Percentiles rank a stretch among this genome's conserved stretches.
Evolutionary conservation across 2,329 filamentous ascomycete species (phyloP).

Genomic region (Trichoderma gracile): DNA sequence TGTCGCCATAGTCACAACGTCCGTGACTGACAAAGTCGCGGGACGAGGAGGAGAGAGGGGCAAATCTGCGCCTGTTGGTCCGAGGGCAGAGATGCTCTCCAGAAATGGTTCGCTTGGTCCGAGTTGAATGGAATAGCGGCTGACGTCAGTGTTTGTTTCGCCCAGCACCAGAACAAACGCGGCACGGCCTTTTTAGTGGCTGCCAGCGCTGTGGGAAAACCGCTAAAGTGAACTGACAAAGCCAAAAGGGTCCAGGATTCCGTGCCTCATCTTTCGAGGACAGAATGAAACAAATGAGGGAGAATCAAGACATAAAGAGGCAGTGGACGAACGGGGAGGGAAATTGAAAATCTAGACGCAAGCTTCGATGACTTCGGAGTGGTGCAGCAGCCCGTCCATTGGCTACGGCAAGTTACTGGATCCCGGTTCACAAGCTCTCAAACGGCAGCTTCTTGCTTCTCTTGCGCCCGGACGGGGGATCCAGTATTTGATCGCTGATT

Average conservation of each 20-base stretch:
- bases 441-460: background rate
- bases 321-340: background rate
- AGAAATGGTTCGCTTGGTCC: background rate
- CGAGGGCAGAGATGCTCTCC: background rate
- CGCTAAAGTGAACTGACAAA: background rate
- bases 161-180: constrained; percentile 10
- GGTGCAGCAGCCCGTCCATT: constrained; percentile 15
- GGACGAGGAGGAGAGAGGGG: background rate
- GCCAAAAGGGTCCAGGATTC: background rate
- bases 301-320: background rate
- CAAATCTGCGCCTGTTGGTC: background rate
- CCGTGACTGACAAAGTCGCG: background rate
- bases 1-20: constrained; percentile 35
- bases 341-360: background rate
- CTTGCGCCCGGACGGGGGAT: background rate
- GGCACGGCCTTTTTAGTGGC: constrained; percentile 21
- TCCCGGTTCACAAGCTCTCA: constrained; percentile 3
- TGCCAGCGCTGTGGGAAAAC: background rate
- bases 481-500: background rate
- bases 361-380: background rate
- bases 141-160: constrained; percentile 11
- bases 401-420: constrained; percentile 14
- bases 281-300: background rate
- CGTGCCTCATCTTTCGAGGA: background rate
- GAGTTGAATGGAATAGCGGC: background rate